A percentile compares a stretch with the other conserved stretches of the same genome.
These are phyloP conservation scores for Leucocoprinus leucothites DNA, from an alignment of 768 basidiomycete genomes.

Conservation along the genomic window DNA sequence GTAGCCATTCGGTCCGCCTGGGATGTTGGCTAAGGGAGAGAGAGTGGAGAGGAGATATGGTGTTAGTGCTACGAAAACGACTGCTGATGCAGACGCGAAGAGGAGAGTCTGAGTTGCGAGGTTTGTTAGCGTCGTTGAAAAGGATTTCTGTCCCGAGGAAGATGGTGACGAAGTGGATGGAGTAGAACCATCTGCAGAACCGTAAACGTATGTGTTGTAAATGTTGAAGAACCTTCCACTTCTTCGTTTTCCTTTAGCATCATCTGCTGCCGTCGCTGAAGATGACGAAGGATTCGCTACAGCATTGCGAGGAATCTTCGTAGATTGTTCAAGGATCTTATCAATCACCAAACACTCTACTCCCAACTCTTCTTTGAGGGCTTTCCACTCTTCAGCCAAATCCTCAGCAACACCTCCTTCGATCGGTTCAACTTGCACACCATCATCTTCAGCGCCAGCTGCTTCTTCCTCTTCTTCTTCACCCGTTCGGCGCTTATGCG, in stretches of 20 bases:
- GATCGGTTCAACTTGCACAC: conserved; percentile 14
- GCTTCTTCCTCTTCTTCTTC: not conserved
- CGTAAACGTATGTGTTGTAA: conserved; percentile 71
- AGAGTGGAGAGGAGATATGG: conserved; percentile 43
- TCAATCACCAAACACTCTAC: conserved; percentile 77
- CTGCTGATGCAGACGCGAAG: conserved; percentile 60
- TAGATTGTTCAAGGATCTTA: conserved; percentile 49
- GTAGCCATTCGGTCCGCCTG: conserved; percentile 70
- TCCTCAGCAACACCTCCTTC: conserved; percentile 64
- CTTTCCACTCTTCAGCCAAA: conserved; percentile 71
- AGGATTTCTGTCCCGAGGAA: not conserved
- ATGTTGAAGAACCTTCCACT: conserved; percentile 76
- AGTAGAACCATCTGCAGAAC: conserved; percentile 25
- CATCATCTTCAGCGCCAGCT: not conserved
- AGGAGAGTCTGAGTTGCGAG: conserved; percentile 48
- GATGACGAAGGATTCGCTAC: conserved; percentile 9
- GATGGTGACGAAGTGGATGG: conserved; percentile 27
- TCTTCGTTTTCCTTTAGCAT: conserved; percentile 25
- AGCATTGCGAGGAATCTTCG: conserved; percentile 16
- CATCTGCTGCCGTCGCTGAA: conserved; percentile 13
- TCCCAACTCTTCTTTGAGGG: conserved; percentile 76
- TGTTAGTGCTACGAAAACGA: conserved; percentile 57
- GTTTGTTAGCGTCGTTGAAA: conserved; percentile 15
- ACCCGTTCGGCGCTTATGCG: not conserved
- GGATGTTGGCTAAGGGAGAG: conserved; percentile 40